Percentiles rank a stretch among this genome's conserved stretches.
These are phyloP conservation scores for Candida corydali DNA, from an alignment of 805 yeast species.

Conservation along the genomic window DNA sequence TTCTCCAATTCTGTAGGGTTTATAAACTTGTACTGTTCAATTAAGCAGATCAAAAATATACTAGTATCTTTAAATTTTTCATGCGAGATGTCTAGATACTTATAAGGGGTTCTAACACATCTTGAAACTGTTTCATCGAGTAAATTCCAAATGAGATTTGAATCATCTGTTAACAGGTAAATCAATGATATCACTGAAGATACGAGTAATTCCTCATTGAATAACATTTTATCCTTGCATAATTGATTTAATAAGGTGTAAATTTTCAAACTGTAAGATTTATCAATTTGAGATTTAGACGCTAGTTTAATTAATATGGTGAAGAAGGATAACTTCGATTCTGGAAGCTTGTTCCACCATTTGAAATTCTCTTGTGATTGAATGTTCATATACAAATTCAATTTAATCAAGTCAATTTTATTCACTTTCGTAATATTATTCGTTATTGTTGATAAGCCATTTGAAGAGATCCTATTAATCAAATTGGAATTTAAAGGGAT, in stretches of 20 bases:
- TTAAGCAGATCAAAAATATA: constrained; percentile 29
- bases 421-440: constrained; percentile 16
- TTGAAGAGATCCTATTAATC: constrained; percentile 7
- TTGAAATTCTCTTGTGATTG: constrained; percentile 48
- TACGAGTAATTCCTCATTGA: constrained; percentile 44
- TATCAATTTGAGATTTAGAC: constrained; percentile 14
- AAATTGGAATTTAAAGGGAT: constrained; percentile 10
- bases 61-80: constrained; percentile 24
- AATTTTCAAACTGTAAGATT: constrained; percentile 37
- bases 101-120: constrained; percentile 72
- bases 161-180: constrained; percentile 37
- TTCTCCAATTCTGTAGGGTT: constrained; percentile 16
- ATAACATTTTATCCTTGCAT: constrained; percentile 44
- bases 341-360: constrained; percentile 68
- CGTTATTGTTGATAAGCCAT: constrained; percentile 10
- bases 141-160: constrained; percentile 49
- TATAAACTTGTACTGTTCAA: constrained; percentile 69
- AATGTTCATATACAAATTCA: constrained; percentile 51
- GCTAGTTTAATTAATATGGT: constrained; percentile 56
- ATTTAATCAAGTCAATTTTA: constrained; percentile 53
- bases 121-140: constrained; percentile 77
- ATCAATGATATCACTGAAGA: constrained; percentile 57
- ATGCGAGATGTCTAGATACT: constrained; percentile 62
- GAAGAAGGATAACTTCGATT: constrained; percentile 48
- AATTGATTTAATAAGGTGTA: constrained; percentile 46